Base-by-base conservation (phyloP, 2,329 filamentous ascomycete genomes). In the Sclerotinia nivalis region DNA sequence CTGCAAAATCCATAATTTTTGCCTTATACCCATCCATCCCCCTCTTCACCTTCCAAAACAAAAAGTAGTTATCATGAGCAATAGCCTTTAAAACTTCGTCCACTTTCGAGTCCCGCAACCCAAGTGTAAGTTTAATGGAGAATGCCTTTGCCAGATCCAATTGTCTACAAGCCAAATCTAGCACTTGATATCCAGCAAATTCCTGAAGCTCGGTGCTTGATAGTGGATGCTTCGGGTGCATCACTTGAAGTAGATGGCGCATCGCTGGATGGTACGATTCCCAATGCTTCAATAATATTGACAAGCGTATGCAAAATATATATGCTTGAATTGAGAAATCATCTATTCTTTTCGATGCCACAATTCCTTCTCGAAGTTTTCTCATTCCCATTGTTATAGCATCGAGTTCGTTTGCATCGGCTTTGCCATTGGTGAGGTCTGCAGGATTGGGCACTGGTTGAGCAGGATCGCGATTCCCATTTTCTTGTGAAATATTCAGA, bases 261-360 rank as follows among this genome's bases (percentile, higher is more conserved):
- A 98, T 87, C 1, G 95, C 93, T 0, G 95, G 93, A 73, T 95
- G 91, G 79, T 98, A 99, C 1, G 93, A 93, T 75, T 97, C 93
- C 75, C 91, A 91, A 75, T 96, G 90, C 73, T 89, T 88, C 70
- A 91, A 88, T 47, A 97, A 86, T 72, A 99, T 90, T 34, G 92
- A 89, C 37, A 94, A 85, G 68, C 94, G 91, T 75, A 97, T 92
- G 76, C 92, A 93, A 83, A 98, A 98, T 72, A 97, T 88, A 81
- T 98, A 97, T 22, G 90, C 92, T 75, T 93, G 89, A n/a, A 91
- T 88, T 1, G 95, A 90, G 80, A 99, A 99, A 66, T 87, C 84
- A 77, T 97, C 92, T 49, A 85, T 83, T 28, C 94, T 88, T 67
- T 89, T 88, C 12, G 91, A 89, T 18, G 92, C 92, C 3, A 97